A percentile compares a stretch with the other conserved stretches of the same genome.
phyloP scores from a whole-genome alignment of 306 rosid species.

The Glycine tomentella region DNA sequence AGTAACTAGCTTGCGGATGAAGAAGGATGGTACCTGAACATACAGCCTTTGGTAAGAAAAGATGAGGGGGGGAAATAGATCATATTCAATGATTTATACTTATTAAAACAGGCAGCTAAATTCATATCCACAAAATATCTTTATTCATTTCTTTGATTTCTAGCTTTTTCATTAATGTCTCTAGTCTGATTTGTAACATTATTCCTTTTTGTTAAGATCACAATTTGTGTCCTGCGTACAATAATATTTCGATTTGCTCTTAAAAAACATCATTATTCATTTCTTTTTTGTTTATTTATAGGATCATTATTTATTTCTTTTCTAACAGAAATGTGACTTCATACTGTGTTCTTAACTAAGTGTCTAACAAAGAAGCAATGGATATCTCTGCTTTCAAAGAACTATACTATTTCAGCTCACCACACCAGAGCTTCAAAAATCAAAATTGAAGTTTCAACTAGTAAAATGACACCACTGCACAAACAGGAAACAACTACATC shows the following conservation, averaged over 20 bases:
- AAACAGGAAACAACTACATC: slow-evolving; percentile 13
- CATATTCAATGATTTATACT: slow-evolving; percentile 6
- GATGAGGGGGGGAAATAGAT: slow-evolving; percentile 19
- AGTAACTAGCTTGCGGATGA: slow-evolving; percentile 78
- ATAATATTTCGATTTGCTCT: too few relatives aligned
- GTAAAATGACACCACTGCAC: slow-evolving; percentile 10
- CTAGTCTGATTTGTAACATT: too few relatives aligned
- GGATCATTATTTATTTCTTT: background rate
- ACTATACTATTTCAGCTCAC: slow-evolving; percentile 11
- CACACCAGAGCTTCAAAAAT: slow-evolving; percentile 23
- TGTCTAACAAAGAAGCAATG: background rate
- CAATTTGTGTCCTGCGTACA: too few relatives aligned
- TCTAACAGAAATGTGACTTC: too few relatives aligned
- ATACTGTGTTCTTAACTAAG: background rate
- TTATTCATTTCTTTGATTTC: too few relatives aligned
- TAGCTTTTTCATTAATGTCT: too few relatives aligned
- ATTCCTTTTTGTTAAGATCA: too few relatives aligned
- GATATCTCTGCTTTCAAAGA: background rate
- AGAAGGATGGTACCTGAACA: slow-evolving; percentile 85
- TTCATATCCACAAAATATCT: background rate
- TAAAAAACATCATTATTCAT: too few relatives aligned
- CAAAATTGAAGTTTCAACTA: slow-evolving; percentile 21
- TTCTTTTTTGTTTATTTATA: too few relatives aligned
- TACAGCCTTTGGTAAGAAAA: slow-evolving; percentile 37
- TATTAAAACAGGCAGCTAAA: background rate